These are phyloP conservation scores for Mortierella sp. DNA, from an alignment of 371 early-diverging fungal species.

Conservation along the genomic window DNA sequence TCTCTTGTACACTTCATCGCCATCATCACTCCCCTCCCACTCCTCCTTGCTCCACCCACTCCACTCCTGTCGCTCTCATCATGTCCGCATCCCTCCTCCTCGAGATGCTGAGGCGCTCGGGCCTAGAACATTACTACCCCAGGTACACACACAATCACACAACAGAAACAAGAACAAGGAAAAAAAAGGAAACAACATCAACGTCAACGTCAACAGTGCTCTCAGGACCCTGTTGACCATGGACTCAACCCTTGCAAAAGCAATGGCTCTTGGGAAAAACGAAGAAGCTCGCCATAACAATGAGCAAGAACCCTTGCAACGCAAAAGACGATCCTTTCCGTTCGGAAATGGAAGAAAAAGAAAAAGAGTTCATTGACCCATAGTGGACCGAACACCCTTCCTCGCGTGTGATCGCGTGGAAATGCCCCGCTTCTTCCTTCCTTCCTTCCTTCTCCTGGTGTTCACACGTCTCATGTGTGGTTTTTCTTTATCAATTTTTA, in stretches of 20 bases:
- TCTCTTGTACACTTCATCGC: neutral
- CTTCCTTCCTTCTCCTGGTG: neutral
- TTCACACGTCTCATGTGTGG: constrained; percentile 8
- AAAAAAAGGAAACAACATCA: neutral
- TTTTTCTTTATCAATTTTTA: constrained; percentile 1
- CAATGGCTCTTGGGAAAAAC: neutral
- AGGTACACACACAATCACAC: constrained; percentile 42
- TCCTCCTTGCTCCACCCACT: neutral
- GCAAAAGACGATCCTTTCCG: neutral
- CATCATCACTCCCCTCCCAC: constrained; percentile 1
- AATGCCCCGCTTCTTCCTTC: neutral
- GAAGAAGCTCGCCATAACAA: neutral
- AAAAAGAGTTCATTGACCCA: neutral
- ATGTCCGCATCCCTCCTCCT: constrained; percentile 62
- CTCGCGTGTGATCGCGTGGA: constrained; percentile 11
- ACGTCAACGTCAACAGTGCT: neutral
- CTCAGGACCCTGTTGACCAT: constrained; percentile 8
- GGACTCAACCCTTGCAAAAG: neutral
- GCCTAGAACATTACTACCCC: constrained; percentile 60
- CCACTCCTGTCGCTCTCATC: constrained; percentile 3
- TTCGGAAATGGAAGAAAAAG: neutral
- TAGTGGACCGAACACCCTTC: neutral
- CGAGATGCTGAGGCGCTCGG: constrained; percentile 61
- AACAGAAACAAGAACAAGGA: neutral
- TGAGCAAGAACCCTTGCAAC: neutral